Evolutionary conservation across 441 rosid genomes (phyloP), one percentile per base, ranked within the genome.

Genomic region (Lepidium campestre): DNA sequence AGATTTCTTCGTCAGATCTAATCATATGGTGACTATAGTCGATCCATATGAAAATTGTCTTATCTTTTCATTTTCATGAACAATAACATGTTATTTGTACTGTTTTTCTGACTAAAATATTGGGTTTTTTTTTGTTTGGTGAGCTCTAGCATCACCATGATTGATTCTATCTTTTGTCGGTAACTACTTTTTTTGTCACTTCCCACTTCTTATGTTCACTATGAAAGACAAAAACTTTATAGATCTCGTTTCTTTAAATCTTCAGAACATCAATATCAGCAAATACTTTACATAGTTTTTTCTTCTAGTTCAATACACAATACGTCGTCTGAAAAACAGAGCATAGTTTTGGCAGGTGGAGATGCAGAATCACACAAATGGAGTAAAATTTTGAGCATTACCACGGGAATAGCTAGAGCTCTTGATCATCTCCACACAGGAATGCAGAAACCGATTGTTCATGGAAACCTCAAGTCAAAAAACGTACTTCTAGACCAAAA

Each of bases 391-490:
- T 70, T 77, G 65, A 80, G 75, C 42, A 87, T 90, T 50, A 80
- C 86, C 5, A 61, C 71, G 27, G 94, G 88, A 57, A 79, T 90
- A 72, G 90, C 89, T 48, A 84, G 64, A 73, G 97, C 86, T 35
- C 74, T 93, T 75, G 83, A 88, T 65, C 83, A 89, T 82, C 97
- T 93, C 35, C 97, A 89, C 46, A 80, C 86, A 12, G 91, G 86
- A 52, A 79, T 83, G 40, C 83, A 75, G 27, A 86, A 70, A 67
- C 81, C 90, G 0, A 8, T 89, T 10, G 61, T 86, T 71, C 97
- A 90, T 53, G 98, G 97, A 22, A 93, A 93, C 63, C 80, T 90
- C 3, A 88, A 89, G 86, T 85, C 93, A 0, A 90, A 90, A 70
- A 93, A 93, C 69, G 39, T 93, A 45, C 71, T 90, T 9, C 53